phyloP scores from a whole-genome alignment of 2,329 filamentous ascomycete species.

The Penicillium sp. region DNA sequence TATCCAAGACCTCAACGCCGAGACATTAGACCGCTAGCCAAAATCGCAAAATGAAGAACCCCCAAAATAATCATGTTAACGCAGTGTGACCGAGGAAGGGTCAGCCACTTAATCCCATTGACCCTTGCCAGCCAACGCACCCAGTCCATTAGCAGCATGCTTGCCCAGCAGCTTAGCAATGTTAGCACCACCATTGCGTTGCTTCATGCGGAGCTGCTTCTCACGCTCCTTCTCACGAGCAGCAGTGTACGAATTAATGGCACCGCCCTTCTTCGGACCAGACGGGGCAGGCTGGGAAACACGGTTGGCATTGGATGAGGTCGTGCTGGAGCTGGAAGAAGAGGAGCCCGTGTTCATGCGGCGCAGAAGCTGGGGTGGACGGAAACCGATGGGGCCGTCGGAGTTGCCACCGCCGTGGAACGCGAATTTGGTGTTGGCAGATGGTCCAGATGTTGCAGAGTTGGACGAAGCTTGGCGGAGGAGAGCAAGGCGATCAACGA shows the following conservation, averaged over 20 bases:
- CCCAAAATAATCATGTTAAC: background rate
- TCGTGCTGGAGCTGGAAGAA: constrained; percentile 31
- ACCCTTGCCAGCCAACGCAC: constrained; percentile 44
- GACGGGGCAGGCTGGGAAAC: constrained; percentile 47
- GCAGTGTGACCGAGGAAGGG: no score
- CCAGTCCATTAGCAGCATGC: constrained; percentile 47
- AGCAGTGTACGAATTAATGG: constrained; percentile 62
- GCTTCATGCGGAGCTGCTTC: constrained; percentile 58
- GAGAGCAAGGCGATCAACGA: constrained; percentile 54
- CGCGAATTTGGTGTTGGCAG: constrained; percentile 38
- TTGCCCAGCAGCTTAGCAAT: constrained; percentile 47
- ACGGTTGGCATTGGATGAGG: constrained; percentile 33
- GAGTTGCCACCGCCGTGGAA: constrained; percentile 38
- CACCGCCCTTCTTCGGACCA: constrained; percentile 63
- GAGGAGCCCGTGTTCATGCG: constrained; percentile 41
- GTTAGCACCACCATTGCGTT: constrained; percentile 48
- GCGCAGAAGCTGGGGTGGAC: constrained; percentile 39
- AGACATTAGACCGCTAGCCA: constrained; percentile 5
- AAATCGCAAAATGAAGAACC: background rate
- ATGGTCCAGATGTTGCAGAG: constrained; percentile 36
- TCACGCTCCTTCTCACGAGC: constrained; percentile 65
- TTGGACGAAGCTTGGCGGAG: constrained; percentile 54
- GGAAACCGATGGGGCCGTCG: constrained; percentile 40
- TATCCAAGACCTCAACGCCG: background rate
- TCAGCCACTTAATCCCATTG: constrained; percentile 47